Conservation (phyloP, 2,329 filamentous ascomycete genomes). For the Epichloe uncinata region DNA sequence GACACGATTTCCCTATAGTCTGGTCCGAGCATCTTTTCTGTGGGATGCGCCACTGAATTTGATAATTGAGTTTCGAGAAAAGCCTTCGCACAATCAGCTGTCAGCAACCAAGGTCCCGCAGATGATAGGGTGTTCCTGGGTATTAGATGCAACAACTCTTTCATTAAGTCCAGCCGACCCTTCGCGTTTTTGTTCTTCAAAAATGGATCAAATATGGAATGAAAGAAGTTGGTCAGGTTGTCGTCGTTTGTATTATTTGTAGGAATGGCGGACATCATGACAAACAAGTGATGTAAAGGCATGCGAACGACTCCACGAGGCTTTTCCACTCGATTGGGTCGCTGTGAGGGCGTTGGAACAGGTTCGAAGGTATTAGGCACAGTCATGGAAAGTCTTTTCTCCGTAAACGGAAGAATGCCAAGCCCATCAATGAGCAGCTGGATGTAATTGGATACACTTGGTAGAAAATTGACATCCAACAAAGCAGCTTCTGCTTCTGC, state of each 20-base stretch:
- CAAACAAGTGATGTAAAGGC: constrained; percentile 53
- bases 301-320: constrained; percentile 37
- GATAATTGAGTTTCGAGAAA: constrained; percentile 23
- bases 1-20: constrained; percentile 58
- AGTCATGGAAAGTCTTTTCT: constrained; percentile 41
- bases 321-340: constrained; percentile 39
- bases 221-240: constrained; percentile 31
- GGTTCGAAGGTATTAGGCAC: constrained; percentile 45
- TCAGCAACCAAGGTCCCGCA: constrained; percentile 38
- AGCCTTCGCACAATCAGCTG: constrained; percentile 31
- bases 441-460: constrained; percentile 38
- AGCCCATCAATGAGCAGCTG: constrained; percentile 36
- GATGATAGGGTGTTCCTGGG: constrained; percentile 32
- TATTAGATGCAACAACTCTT: constrained; percentile 36
- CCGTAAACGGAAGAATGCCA: constrained; percentile 48
- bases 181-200: constrained; percentile 34
- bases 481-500: background rate
- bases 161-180: constrained; percentile 31
- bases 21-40: constrained; percentile 40
- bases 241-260: constrained; percentile 34
- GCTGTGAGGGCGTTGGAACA: constrained; percentile 52
- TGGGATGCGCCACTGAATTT: background rate
- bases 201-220: constrained; percentile 44
- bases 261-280: constrained; percentile 41
- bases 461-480: constrained; percentile 36